Conservation (phyloP, 164 flowering plant genomes). For the Vitis labrusca region DNA sequence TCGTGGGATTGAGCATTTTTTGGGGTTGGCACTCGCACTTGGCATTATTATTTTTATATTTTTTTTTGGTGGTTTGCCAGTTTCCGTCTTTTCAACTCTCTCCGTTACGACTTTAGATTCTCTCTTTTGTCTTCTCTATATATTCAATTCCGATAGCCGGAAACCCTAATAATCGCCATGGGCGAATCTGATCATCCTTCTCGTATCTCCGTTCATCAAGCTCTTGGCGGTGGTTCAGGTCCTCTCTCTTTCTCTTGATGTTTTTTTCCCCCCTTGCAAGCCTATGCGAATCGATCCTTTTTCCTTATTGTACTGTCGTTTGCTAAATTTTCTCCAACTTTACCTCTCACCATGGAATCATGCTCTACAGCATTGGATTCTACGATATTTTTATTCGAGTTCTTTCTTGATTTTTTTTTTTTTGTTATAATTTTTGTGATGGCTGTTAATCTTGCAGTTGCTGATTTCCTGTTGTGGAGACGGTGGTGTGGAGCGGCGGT, state of each 20-base stretch:
- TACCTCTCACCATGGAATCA: neutral
- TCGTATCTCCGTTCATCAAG: conserved; percentile 51
- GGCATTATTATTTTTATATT: neutral
- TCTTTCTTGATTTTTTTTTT: neutral
- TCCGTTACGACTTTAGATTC: neutral
- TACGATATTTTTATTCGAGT: neutral
- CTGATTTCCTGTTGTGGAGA: conserved; percentile 80
- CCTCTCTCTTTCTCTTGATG: conserved; percentile 9
- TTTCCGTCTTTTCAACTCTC: conserved; percentile 5
- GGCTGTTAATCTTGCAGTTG: conserved; percentile 43
- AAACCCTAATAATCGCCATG: conserved; percentile 34
- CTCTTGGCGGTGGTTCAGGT: conserved; percentile 81
- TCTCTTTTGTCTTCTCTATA: neutral
- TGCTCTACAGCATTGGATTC: neutral
- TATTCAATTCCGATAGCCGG: neutral
- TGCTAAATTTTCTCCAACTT: no score
- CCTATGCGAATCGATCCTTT: neutral
- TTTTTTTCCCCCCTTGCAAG: neutral
- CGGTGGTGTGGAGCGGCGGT: conserved; percentile 34
- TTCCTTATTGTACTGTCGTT: no score
- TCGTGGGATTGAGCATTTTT: no score
- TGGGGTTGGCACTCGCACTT: no score
- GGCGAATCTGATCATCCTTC: conserved; percentile 29
- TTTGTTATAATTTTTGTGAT: neutral
- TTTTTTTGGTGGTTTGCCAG: neutral